These are phyloP conservation scores for Adiantum capillusveneris DNA, from an alignment of 75 land plant species.

Conservation along the genomic window DNA sequence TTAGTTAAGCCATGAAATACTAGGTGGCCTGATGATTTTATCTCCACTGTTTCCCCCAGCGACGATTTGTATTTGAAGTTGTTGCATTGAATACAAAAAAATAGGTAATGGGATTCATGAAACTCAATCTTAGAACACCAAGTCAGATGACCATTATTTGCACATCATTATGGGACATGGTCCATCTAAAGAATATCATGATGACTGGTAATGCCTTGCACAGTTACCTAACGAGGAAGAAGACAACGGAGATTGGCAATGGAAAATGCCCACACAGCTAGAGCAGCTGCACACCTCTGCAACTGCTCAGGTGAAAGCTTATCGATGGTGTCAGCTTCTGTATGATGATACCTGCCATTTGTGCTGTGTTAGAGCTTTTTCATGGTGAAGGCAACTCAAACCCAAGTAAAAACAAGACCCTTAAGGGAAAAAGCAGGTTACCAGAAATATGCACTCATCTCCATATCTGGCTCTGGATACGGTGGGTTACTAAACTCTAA, in stretches of 20 bases:
- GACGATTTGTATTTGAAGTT: no score
- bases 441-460: constrained; percentile 30
- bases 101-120: no score
- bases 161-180: no score
- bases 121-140: no score
- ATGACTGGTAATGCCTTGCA: no score
- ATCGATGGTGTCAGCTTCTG: constrained; percentile 33
- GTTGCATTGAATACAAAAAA: no score
- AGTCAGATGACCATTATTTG: no score
- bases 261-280: constrained; percentile 27
- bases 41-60: no score
- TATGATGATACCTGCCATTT: constrained; percentile 29
- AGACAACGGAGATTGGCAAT: constrained; percentile 24
- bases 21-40: no score
- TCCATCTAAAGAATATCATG: no score
- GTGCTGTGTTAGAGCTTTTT: background rate
- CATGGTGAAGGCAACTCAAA: background rate
- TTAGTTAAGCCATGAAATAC: no score
- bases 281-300: constrained; percentile 32
- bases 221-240: constrained; percentile 18
- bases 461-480: constrained; percentile 15
- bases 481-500: constrained; percentile 19
- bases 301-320: constrained; percentile 34
- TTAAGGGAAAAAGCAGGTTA: background rate
- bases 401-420: no score